Percentiles rank a stretch among this genome's conserved stretches.
phyloP scores from a whole-genome alignment of 1,284 basidiomycete genomes.

The Taiwanofungus camphoratus region DNA sequence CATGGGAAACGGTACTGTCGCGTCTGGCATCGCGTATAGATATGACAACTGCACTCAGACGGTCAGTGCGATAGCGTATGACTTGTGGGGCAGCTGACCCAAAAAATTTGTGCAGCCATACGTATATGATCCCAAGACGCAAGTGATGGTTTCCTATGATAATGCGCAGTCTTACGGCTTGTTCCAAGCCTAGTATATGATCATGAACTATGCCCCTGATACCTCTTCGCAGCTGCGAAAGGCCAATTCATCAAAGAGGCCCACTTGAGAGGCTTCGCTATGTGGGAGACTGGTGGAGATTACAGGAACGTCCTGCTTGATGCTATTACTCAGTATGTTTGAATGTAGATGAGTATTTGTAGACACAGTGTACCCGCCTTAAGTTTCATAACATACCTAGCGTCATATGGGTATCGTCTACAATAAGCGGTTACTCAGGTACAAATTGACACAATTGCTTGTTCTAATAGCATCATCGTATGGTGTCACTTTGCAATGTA shows the following conservation, averaged over 20 bases:
- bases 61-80: constrained; percentile 37
- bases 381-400: too few species aligned
- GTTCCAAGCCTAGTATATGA: too few species aligned
- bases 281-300: constrained; percentile 62
- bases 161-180: constrained; percentile 32
- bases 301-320: constrained; percentile 48
- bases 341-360: too few species aligned
- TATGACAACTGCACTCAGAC: constrained; percentile 46
- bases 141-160: constrained; percentile 38
- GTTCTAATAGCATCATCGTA: too few species aligned
- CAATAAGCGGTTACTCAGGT: too few species aligned
- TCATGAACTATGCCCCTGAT: too few species aligned
- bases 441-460: too few species aligned
- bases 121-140: constrained; percentile 36
- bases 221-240: constrained; percentile 35
- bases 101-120: constrained; percentile 31
- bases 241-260: constrained; percentile 48
- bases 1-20: constrained; percentile 29
- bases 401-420: too few species aligned
- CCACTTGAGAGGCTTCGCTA: constrained; percentile 54
- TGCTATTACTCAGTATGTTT: too few species aligned
- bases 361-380: too few species aligned
- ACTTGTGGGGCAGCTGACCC: background rate
- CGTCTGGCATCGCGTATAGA: constrained; percentile 33
- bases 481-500: too few species aligned